Evolutionary conservation across 2,329 filamentous ascomycete species (phyloP), one percentile per base, ranked within the genome.

Genomic region (Colletotrichum gloeosporioides): DNA sequence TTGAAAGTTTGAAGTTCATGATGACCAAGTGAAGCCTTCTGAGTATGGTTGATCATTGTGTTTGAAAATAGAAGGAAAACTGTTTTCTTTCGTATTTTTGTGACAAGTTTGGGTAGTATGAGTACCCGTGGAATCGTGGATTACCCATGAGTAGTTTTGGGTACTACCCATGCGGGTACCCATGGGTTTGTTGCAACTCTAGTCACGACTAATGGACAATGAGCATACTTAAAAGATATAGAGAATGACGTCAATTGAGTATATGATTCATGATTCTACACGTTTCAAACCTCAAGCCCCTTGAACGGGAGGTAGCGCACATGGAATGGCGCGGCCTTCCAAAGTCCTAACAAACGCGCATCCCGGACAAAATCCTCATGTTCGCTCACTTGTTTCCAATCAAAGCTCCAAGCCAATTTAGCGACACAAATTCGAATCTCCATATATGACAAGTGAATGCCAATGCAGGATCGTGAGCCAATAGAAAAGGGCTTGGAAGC

Each of bases 291-390:
- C 8, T 39, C 6, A 31, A 44, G 34, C 22, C 69, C 69, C 25
- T 71, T 10, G 6, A 66, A 72, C 6, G 49, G 49, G 22, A 25
- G 68, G 13, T 55, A 73, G 16, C 64, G 53, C 9, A 73, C 71
- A n/a, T 73, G 63, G 10, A 62, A 73, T 10, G 71, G 71, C 25
- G 71, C 36, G 12, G 71, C 63, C 18, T 73, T 73, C 71, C 71
- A 73, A 12, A 73, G 64, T 3, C 71, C 64, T 8, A 73, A n/a
- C 16, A 73, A 34, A 15, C 36, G 32, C 16, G 71, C 63, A 49
- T 69, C 71, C 22, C 25, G 31, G 4, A 73, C 71, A 8, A 73
- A 73, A 34, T 73, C 55, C 63, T 73, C 71, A 29, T 36, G 18
- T 4, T 22, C 15, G 8, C 27, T 36, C 16, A 62, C 71, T 15